Evolutionary conservation across 176 grass and related monocot genomes (phyloP).

Genomic region (Stipa capillata): DNA sequence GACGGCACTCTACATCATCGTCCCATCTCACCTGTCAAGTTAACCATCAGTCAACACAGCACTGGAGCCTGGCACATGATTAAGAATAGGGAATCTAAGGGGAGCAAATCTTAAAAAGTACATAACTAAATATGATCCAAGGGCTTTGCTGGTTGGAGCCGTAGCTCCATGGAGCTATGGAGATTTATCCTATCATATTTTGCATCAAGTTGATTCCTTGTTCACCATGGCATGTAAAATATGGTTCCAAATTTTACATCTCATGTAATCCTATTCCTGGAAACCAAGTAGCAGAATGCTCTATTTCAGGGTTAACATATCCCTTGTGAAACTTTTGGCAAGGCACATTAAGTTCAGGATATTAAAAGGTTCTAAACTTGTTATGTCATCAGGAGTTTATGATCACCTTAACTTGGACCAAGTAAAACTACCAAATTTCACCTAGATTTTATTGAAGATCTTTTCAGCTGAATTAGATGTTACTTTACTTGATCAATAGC

Average conservation of each 20-base stretch:
- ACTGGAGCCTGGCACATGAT: background rate
- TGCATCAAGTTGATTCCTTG: background rate
- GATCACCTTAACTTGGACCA: background rate
- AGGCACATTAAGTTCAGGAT: background rate
- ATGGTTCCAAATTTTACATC: background rate
- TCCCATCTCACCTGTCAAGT: constrained; percentile 82
- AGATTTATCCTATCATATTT: background rate
- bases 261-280: background rate
- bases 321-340: background rate
- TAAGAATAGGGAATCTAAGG: constrained; percentile 6
- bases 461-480: background rate
- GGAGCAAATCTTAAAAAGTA: constrained; percentile 10
- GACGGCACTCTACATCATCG: constrained; percentile 40
- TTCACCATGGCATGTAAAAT: constrained; percentile 8
- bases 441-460: background rate
- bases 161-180: too few species aligned
- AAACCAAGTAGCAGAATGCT: background rate
- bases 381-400: background rate
- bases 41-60: constrained; percentile 11
- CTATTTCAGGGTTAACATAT: background rate
- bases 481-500: background rate
- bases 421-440: background rate
- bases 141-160: too few species aligned
- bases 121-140: too few species aligned
- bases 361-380: background rate